These are phyloP conservation scores for Hydrangea macrophylla DNA, from an alignment of 148 eudicot species.

Conservation along the genomic window DNA sequence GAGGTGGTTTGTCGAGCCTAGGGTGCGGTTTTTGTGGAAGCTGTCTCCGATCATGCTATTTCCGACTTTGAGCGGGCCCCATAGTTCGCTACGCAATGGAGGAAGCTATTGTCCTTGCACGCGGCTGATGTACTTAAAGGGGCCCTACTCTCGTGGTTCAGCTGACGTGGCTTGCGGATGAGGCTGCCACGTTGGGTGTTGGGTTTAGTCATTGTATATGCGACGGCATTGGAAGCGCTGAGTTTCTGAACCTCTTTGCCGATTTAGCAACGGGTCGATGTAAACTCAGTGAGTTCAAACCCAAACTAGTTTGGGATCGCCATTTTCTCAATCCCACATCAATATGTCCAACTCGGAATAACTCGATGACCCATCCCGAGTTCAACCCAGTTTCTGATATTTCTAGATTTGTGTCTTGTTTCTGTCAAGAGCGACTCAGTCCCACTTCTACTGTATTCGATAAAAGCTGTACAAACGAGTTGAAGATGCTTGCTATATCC, in stretches of 20 bases:
- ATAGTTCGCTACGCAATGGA: constrained; percentile 43
- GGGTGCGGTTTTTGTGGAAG: constrained; percentile 63
- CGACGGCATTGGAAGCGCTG: constrained; percentile 73
- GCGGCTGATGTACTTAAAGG: constrained; percentile 52
- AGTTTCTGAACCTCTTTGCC: constrained; percentile 53
- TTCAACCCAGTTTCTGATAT: constrained; percentile 46
- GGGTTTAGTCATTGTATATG: constrained; percentile 72
- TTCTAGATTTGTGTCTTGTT: constrained; percentile 40
- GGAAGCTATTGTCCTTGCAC: constrained; percentile 40
- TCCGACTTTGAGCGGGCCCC: constrained; percentile 57
- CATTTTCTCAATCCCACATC: constrained; percentile 35
- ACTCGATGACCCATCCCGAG: constrained; percentile 46
- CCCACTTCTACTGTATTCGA: constrained; percentile 56
- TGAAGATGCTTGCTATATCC: constrained; percentile 27
- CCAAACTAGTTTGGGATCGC: constrained; percentile 50
- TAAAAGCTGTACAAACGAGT: constrained; percentile 24
- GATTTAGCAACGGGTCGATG: constrained; percentile 34
- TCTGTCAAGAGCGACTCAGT: constrained; percentile 28
- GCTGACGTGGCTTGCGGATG: constrained; percentile 81
- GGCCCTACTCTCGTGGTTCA: constrained; percentile 56
- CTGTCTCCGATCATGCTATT: constrained; percentile 30
- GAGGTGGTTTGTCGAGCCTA: constrained; percentile 59
- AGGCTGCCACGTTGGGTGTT: constrained; percentile 41
- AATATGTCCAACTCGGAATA: background rate
- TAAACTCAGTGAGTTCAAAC: constrained; percentile 17